Base-by-base conservation (phyloP, 23 red algal species). In the Gracilariopsis chorda region DNA sequence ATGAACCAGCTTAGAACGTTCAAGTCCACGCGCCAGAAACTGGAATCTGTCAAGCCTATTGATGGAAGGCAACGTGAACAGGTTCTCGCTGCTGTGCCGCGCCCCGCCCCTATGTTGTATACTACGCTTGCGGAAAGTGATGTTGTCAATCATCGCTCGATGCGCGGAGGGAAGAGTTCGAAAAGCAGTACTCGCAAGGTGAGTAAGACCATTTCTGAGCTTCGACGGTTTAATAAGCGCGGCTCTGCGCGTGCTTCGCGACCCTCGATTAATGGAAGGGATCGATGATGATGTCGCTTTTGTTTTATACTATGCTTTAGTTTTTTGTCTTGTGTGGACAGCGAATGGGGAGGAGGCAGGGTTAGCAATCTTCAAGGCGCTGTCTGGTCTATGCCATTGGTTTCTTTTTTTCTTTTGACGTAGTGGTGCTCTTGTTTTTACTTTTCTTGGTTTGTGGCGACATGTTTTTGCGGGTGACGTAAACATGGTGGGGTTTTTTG, bases 61-160 rank as follows among this genome's bases (percentile, higher is more conserved):
- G 34, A 28, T 8, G 72, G 53, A 33, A 78, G 47, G n/a, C 32
- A 76, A 33, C 44, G 67, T 12, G 48, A 73, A 12, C 84, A 78
- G 33, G 48, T 91, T 64, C 37, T 91, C 16, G 87, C 87, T 5
- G 21, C 60, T 5, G 24, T 91, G 13, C 87, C 87, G 17, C 29
- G 75, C 3, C 72, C 48, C 42, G 42, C 71, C 11, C 87, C 87
- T 14, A 63, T 91, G 47, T 33, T 91, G 24, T 91, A 78, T 43
- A 91, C 87, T 19, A 67, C 72, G 12, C 39, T 91, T 25, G 87
- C 87, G 27, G 87, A 91, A 30, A 68, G 87, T n/a, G 73, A 81
- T 45, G 72, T 43, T 24, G 69, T 51, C 52, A 78, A 24, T 0
- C 39, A 73, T 16, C 72, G 55, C 48, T 25, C 53, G 20, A 63